Base-by-base conservation (phyloP, 192 early-diverging fungal genomes). In the Geranomyces variabilis region DNA sequence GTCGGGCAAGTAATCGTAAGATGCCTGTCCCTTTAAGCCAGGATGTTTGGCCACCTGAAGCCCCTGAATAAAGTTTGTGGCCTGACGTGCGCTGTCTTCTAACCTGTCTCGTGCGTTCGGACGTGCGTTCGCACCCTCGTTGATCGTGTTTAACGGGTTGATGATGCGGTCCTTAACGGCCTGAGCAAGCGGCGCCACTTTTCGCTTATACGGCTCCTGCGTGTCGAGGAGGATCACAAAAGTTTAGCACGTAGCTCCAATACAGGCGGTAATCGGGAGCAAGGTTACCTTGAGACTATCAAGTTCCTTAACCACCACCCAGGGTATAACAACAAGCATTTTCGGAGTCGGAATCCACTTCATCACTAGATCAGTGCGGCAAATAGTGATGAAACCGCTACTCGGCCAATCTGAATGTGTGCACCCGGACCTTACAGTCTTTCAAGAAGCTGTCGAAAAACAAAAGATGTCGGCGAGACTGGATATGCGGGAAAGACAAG, bases 281-380 rank as follows among this genome's bases (percentile, higher is more conserved):
- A 47, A 13, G 46, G 46, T 24, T 9, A 53, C 74, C 63, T 75
- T 75, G 0, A 75, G 67, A 6, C 47, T 46, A 33, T 75, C 74
- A 3, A 75, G 60, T 46, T 75, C 74, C 13, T 63, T 65, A 19
- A 75, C 14, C 26, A 75, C 74, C 8, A 70, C 67, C 33, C 63
- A 75, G 0, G 74, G 74, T 15, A 75, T 36, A 22, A 69, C 17
- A 17, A 75, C 15, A 13, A 70, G 12, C 33, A 75, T 57, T 30
- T 61, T 22, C 1, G 74, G 74, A 19, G 14, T 28, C 6, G 73
- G 73, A 7, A 75, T 10, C 15, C 12, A 17, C 8, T 61, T 24
- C 24, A 75, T n/a, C 21, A 69, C 45, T 60, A 43, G 24, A 30
- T 3, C 36, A 41, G 36, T n/a, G n/a, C n/a, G n/a, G n/a, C n/a